Evolutionary conservation across 495 filamentous ascomycete species (phyloP), one percentile per base, ranked within the genome.

Genomic region (Aeminium ludgeri): DNA sequence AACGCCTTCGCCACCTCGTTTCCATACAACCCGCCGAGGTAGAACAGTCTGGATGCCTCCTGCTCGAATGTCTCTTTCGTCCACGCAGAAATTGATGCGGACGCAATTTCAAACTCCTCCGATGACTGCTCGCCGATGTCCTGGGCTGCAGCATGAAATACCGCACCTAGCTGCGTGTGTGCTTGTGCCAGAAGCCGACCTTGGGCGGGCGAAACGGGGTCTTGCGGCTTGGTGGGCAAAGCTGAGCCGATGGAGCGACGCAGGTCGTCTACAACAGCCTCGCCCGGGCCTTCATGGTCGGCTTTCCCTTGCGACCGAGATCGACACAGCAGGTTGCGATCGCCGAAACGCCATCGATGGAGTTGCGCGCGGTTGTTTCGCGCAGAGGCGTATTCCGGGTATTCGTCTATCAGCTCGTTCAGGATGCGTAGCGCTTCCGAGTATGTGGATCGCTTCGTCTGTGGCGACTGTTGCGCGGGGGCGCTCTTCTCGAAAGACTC

Each of bases 331-430:
- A 69, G 48, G 43, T 70, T 58, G 1, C 52, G 43, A 44, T 72
- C 67, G n/a, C 71, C 72, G 25, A 67, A 66, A 30, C 67, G 56
- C 41, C 80, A 60, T 5, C 84, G 67, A 0, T 73, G 48, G 11
- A 74, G 69, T 48, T 89, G 83, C 3, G 81, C 83, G 32, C 80
- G 68, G 55, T 93, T 92, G 45, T 78, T 79, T 45, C 74, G 72
- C 0, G 73, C 79, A 34, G 76, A 75, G 1, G 83, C 80, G 50
- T 89, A 91, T 6, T 59, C 59, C 1, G 79, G 82, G 36, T 77
- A 51, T 13, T 68, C 49, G 2, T 47, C 45, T 27, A 85, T 67
- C 1, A 91, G 59, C 7, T 56, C 42, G 15, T 64, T 62, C 3
- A 89, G 62, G 12, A 51, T 50, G 1, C 10, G 58, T 55, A 45